Conservation (phyloP, 2,329 filamentous ascomycete species). For the Penicillium sp. region DNA sequence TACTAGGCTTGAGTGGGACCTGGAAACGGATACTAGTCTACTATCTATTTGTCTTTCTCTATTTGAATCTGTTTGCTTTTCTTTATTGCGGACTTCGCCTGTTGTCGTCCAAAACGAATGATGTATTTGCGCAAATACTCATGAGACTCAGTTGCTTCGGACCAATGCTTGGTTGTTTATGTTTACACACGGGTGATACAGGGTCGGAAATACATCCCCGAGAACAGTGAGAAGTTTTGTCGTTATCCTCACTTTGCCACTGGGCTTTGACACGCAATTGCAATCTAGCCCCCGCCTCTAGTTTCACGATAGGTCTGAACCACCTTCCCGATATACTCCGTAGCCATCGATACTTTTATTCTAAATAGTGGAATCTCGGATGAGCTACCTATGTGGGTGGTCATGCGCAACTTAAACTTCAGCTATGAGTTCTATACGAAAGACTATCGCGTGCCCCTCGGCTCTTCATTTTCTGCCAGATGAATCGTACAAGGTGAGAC, state of each 20-base stretch:
- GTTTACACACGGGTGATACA: not conserved
- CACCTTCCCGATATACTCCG: not conserved
- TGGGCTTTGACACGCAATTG: not conserved
- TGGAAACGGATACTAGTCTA: too few relatives aligned
- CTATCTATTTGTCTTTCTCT: not conserved
- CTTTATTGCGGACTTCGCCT: not conserved
- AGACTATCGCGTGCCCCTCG: not conserved
- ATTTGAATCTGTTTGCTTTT: not conserved
- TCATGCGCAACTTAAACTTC: not conserved
- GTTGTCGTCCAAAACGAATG: not conserved
- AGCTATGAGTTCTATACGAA: constrained; percentile 1
- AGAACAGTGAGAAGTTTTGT: not conserved
- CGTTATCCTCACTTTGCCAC: not conserved
- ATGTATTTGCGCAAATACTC: not conserved
- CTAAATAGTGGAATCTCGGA: not conserved
- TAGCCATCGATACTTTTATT: not conserved
- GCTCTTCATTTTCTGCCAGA: not conserved
- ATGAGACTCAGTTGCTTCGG: not conserved
- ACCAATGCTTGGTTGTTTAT: not conserved
- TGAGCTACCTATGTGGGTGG: not conserved
- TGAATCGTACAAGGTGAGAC: not conserved
- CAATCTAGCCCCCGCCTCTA: not conserved
- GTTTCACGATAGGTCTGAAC: not conserved
- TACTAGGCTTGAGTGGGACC: too few relatives aligned
- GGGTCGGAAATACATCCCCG: not conserved